These are phyloP conservation scores for Stemphylium beticola DNA, from an alignment of 2,329 filamentous ascomycete genomes.

Conservation along the genomic window DNA sequence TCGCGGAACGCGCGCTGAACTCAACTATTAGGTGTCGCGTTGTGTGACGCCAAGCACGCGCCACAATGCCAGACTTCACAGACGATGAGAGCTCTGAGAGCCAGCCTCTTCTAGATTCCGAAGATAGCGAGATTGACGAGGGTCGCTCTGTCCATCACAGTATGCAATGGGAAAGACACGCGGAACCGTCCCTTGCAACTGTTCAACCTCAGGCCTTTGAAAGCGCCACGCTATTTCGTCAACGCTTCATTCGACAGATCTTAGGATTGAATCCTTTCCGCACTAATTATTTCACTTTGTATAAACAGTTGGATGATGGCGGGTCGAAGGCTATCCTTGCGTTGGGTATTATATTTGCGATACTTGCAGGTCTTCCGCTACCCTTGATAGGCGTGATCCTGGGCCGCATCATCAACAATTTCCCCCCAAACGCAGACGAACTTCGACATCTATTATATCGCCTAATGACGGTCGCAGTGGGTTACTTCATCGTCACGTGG, in stretches of 20 bases:
- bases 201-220: constrained; percentile 43
- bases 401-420: constrained; percentile 57
- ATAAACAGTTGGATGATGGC: constrained; percentile 52
- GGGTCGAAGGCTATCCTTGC: constrained; percentile 47
- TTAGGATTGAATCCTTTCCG: constrained; percentile 54
- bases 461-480: constrained; percentile 54
- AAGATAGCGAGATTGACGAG: constrained; percentile 23
- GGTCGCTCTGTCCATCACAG: constrained; percentile 25
- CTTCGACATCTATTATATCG: constrained; percentile 51
- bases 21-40: constrained; percentile 1
- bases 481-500: constrained; percentile 59
- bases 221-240: constrained; percentile 38
- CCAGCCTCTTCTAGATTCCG: constrained; percentile 29
- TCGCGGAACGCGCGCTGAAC: constrained; percentile 7
- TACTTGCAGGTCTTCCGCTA: constrained; percentile 64
- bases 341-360: constrained; percentile 51
- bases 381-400: constrained; percentile 67
- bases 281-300: constrained; percentile 58
- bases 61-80: constrained; percentile 11
- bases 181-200: constrained; percentile 45
- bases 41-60: constrained; percentile 6
- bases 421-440: constrained; percentile 56
- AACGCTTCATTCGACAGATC: constrained; percentile 47
- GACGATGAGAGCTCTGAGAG: constrained; percentile 25
- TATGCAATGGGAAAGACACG: constrained; percentile 42